Percentiles rank a stretch among this genome's conserved stretches.
These are phyloP conservation scores for Letharia lupina DNA, from an alignment of 495 filamentous ascomycete species.

Conservation along the genomic window DNA sequence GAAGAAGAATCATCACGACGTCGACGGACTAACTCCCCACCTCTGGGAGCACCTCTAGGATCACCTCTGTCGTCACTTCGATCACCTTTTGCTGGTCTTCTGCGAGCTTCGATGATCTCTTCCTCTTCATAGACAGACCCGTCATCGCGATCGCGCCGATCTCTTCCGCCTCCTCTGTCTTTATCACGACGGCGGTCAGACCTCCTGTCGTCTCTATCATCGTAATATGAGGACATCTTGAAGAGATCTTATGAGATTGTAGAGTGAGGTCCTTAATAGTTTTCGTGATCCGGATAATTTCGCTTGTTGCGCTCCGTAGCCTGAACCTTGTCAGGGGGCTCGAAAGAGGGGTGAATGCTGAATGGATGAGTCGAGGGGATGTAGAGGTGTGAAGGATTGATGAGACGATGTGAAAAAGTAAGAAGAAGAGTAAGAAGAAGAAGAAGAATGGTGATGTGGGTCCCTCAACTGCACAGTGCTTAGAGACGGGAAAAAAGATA, in stretches of 20 bases:
- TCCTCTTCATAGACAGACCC: conserved; percentile 21
- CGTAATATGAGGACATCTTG: conserved; percentile 20
- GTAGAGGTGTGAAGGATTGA: neutral
- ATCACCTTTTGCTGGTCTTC: conserved; percentile 17
- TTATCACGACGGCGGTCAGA: conserved; percentile 19
- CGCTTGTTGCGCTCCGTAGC: neutral
- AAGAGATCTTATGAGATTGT: neutral
- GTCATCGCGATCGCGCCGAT: conserved; percentile 12
- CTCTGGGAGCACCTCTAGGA: neutral
- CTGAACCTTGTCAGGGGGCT: neutral
- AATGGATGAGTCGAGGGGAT: neutral
- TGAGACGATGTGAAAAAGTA: neutral
- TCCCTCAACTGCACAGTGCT: neutral
- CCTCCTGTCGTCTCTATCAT: conserved; percentile 16
- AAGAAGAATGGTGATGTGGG: neutral
- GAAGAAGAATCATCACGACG: conserved; percentile 46
- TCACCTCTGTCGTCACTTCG: conserved; percentile 4
- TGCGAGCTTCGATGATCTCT: conserved; percentile 22
- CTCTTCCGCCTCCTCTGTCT: conserved; percentile 11
- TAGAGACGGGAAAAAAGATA: neutral
- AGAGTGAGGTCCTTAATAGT: neutral
- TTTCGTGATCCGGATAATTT: neutral
- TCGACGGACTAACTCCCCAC: conserved; percentile 44
- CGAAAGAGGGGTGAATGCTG: neutral
- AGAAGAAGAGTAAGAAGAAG: neutral